Base-by-base conservation (phyloP, 1,284 basidiomycete species). In the Meira miltonrushii region DNA sequence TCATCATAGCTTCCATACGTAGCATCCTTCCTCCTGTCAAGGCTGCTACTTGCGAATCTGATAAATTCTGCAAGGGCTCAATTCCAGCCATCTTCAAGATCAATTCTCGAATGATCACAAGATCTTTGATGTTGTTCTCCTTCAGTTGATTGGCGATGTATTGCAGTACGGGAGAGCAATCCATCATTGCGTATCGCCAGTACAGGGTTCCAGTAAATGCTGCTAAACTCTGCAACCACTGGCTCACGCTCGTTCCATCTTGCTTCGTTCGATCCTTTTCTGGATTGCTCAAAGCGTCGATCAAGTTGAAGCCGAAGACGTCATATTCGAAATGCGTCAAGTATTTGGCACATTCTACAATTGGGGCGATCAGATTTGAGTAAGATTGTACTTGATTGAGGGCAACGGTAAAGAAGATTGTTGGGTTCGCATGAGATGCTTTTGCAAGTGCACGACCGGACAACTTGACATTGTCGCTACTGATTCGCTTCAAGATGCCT, bases 341-440 rank as follows among this genome's bases (percentile, higher is more conserved):
- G 80, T 90, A 95, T 73, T 89, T 84, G 66, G 92, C 83, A n/a
- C 88, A 87, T 67, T 92, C 90, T 40, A 97, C 89, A 57, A 98
- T 87, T 37, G 92, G 90, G 48, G 85, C 84, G 15, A 91, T 91
- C 62, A 98, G 82, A 78, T 97, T 99, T 72, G 95, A 90, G 75
- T 98, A 99, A 17, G 91, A 87, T 86, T 93, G 93, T 60, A 97
- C 88, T 80, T 98, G 95, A 66, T 88, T 87, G 54, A 98, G 86
- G 0, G 89, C 91, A 60, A 89, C 89, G 13, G 85, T 81, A 81
- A 97, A 98, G 69, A 98, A 87, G 55, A 94, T 87, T 66, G 86
- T 88, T 1, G 95, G 95, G 75, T 97, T 95, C 12, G 89, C 88
- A 75, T 96, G 92, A 5, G 90, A 90, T 50, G 94, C 81, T 79